A percentile compares a stretch with the other conserved stretches of the same genome.
Conservation (phyloP, 2,329 filamentous ascomycete genomes). For the Pseudogymnoascus sp. region DNA sequence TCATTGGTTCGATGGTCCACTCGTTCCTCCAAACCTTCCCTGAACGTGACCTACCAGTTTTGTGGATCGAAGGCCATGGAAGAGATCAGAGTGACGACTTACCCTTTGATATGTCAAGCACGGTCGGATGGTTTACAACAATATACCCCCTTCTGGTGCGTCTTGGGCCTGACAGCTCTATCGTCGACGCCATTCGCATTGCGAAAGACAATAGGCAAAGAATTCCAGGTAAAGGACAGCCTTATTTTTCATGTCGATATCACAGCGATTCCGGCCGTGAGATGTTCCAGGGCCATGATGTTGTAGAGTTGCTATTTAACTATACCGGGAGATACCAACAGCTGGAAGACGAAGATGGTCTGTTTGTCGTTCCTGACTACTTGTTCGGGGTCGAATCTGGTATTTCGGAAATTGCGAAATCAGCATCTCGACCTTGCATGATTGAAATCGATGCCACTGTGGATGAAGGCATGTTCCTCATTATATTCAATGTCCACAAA, state of each 20-base stretch:
- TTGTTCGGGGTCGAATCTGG: not conserved
- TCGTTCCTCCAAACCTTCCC: constrained; percentile 32
- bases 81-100: constrained; percentile 26
- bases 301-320: constrained; percentile 42
- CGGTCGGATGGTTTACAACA: constrained; percentile 40
- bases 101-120: constrained; percentile 26
- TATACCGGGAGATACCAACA: constrained; percentile 40
- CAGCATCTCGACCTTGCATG: not conserved
- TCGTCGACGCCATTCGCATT: not conserved
- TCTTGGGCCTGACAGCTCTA: not conserved
- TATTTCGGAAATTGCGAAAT: not conserved
- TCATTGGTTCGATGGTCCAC: constrained; percentile 29
- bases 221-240: constrained; percentile 2
- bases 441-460: constrained; percentile 7
- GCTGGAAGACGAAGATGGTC: constrained; percentile 32
- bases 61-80: constrained; percentile 37
- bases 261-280: not conserved
- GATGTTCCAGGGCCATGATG: constrained; percentile 29
- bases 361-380: constrained; percentile 20
- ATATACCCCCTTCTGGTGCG: constrained; percentile 27
- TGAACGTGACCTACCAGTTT: constrained; percentile 28
- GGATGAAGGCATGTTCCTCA: not conserved
- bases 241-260: constrained; percentile 1
- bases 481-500: constrained; percentile 10
- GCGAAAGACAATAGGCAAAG: not conserved